phyloP scores from a whole-genome alignment of 768 basidiomycete species.

The Pisolithus albus region DNA sequence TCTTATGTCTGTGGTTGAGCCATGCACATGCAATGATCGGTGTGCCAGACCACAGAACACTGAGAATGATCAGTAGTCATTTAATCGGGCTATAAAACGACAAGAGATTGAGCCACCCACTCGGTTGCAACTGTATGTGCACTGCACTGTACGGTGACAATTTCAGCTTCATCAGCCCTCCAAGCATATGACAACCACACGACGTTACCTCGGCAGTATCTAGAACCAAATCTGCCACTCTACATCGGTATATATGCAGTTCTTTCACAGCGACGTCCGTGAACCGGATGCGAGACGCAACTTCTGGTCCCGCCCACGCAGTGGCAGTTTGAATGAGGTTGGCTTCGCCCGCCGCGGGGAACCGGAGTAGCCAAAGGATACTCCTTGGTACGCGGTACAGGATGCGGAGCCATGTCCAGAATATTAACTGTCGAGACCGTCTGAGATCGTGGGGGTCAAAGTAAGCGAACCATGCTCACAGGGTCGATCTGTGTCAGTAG shows the following conservation, averaged over 20 bases:
- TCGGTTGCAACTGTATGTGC: constrained; percentile 48
- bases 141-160: constrained; percentile 33
- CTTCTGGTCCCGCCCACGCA: constrained; percentile 40
- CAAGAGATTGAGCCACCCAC: constrained; percentile 21
- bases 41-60: constrained; percentile 47
- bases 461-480: constrained; percentile 14
- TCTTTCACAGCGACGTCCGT: constrained; percentile 45
- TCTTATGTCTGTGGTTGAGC: constrained; percentile 40
- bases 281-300: constrained; percentile 40
- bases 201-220: constrained; percentile 42
- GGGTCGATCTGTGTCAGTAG: constrained; percentile 28
- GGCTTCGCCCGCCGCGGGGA: constrained; percentile 41
- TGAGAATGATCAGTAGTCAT: constrained; percentile 7
- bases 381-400: constrained; percentile 37
- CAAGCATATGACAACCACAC: neutral
- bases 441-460: neutral
- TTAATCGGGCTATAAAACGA: constrained; percentile 1
- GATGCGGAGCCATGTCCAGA: constrained; percentile 44
- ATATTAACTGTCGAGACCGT: constrained; percentile 29
- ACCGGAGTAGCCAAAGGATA: constrained; percentile 48
- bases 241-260: constrained; percentile 36
- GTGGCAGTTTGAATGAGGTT: constrained; percentile 37
- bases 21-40: constrained; percentile 41
- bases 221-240: constrained; percentile 45
- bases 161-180: neutral